Percentiles rank a stretch among this genome's conserved stretches.
Conservation (phyloP, 2,329 filamentous ascomycete genomes). For the Tricladium varicosporioides region DNA sequence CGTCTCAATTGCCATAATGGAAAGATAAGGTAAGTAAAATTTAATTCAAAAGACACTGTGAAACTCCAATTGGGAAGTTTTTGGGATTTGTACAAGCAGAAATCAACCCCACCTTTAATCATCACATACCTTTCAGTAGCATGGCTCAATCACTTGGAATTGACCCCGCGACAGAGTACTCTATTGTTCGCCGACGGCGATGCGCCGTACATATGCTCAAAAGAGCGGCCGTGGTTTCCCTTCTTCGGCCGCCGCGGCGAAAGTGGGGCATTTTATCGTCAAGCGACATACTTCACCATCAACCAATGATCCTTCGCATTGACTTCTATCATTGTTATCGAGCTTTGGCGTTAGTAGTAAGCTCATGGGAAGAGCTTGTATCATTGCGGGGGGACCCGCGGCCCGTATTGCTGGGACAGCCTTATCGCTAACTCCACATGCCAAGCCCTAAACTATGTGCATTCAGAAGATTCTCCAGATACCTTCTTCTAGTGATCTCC, state of each 20-base stretch:
- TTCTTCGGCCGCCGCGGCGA: conserved; percentile 1
- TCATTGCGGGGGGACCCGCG: not conserved
- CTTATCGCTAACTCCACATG: not conserved
- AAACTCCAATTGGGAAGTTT: not conserved
- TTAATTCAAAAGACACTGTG: not conserved
- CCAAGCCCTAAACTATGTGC: not conserved
- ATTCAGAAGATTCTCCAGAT: too few relatives aligned
- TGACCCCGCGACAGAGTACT: not conserved
- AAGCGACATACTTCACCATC: not conserved
- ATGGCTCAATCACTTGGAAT: not conserved
- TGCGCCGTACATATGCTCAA: not conserved
- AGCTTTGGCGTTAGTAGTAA: not conserved
- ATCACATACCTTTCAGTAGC: not conserved
- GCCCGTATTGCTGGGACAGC: not conserved
- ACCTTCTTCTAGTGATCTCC: too few relatives aligned
- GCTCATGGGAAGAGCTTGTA: not conserved
- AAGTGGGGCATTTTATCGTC: not conserved
- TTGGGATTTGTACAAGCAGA: not conserved
- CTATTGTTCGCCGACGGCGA: not conserved
- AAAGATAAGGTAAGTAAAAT: not conserved
- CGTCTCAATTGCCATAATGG: not conserved
- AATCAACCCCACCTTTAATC: not conserved
- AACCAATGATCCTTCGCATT: not conserved
- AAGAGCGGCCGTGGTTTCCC: not conserved
- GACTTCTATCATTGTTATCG: not conserved